These are phyloP conservation scores for Heterobasidion parviporum DNA, from an alignment of 1,284 basidiomycete genomes.

Conservation along the genomic window DNA sequence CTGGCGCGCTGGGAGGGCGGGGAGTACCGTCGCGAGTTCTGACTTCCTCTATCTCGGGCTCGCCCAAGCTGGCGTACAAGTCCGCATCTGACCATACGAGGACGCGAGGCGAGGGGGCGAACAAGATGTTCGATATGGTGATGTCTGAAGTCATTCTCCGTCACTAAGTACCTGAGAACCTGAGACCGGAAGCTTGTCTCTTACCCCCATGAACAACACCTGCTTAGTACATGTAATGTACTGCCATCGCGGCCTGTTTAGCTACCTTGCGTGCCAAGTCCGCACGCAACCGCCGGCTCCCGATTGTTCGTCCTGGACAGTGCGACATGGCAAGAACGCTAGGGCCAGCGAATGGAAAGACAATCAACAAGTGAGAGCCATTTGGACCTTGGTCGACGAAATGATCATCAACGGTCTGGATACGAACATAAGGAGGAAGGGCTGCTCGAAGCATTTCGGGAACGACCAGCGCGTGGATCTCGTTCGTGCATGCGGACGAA, in stretches of 20 bases:
- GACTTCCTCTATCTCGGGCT: conserved; percentile 21
- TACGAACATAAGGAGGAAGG: conserved; percentile 6
- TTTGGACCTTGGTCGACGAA: conserved; percentile 23
- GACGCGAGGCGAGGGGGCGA: conserved; percentile 18
- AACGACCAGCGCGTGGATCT: conserved; percentile 19
- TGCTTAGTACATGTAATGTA: conserved; percentile 21
- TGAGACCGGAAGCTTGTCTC: not conserved
- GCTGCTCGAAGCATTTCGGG: conserved; percentile 13
- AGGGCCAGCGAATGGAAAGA: conserved; percentile 24
- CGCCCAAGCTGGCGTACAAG: conserved; percentile 19
- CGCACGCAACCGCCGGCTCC: conserved; percentile 21
- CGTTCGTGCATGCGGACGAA: conserved; percentile 14
- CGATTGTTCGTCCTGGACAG: conserved; percentile 18
- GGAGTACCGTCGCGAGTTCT: conserved; percentile 1
- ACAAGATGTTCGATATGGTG: conserved; percentile 21
- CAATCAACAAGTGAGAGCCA: conserved; percentile 14
- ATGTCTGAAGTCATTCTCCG: not conserved
- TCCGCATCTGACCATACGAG: conserved; percentile 23
- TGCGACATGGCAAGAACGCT: conserved; percentile 23
- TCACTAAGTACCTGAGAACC: not conserved
- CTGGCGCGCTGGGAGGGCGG: not conserved
- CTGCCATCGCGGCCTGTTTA: conserved; percentile 18
- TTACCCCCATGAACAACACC: conserved; percentile 29
- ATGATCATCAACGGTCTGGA: conserved; percentile 19
- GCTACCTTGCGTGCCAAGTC: conserved; percentile 22